Evolutionary conservation across 192 early-diverging fungal species (phyloP), one percentile per base, ranked within the genome.

Genomic region (Coemansia sp.): DNA sequence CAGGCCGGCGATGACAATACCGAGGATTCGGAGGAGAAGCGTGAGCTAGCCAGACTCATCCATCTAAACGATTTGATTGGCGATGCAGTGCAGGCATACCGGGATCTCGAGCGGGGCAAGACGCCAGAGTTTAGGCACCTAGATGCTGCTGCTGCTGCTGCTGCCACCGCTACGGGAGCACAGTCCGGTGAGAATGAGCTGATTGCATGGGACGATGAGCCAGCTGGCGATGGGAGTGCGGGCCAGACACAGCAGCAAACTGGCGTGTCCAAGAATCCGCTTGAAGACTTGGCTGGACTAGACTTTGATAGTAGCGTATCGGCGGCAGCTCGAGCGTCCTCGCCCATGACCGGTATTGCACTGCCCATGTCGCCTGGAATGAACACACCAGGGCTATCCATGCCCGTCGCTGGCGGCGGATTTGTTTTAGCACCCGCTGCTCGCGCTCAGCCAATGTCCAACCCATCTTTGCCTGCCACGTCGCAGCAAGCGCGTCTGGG

Each of bases 391-490:
- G 67, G 68, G 16, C 63, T 73, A 9, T 61, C 76, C 2, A 59
- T 50, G 8, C 62, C 68, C 5, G 21, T 66, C 3, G 53, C 50
- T 20, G 42, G 59, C 24, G 35, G 50, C 65, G 40, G 43, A 55
- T 33, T 69, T 59, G 20, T 45, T 28, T 21, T 43, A 51, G 43
- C 57, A 40, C 21, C 20, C 34, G 48, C 24, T 43, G 20, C 68
- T 14, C 60, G 40, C 43, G n/a, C 50, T 11, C 71, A 74, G 53
- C 64, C 71, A 5, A 82, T 82, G 74, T 57, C 70, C 31, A 82
- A 82, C 36, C 75, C 75, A 8, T 82, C 79, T 20, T 65, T 82
- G 2, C 75, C 75, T 1, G 63, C 70, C 26, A 77, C 62, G 46
- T 69, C 75, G 35, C 67, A 72, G 18, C 74, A 82, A 38, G 74